A percentile compares a stretch with the other conserved stretches of the same genome.
These are phyloP conservation scores for Coelastrella sp. DNA, from an alignment of 139 green algal genomes.

Conservation along the genomic window DNA sequence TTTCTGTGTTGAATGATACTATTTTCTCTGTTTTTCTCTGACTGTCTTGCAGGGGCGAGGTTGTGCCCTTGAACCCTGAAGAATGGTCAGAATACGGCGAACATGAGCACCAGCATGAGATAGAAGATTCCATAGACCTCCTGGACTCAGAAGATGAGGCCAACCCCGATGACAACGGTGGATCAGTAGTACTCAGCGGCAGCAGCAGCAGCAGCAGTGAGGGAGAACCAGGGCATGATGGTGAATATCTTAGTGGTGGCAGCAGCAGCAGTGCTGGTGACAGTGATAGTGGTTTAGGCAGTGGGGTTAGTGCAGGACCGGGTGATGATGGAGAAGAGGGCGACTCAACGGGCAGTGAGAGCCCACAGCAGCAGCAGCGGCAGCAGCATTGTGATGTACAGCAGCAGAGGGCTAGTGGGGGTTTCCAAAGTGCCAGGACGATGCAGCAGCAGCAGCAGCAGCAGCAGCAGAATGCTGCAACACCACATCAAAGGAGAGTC, in stretches of 20 bases:
- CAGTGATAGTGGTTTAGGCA: not conserved
- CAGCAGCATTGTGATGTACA: not conserved
- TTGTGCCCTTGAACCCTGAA: not conserved
- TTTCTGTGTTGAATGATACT: too few relatives aligned
- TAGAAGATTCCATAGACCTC: slow-evolving; percentile 3
- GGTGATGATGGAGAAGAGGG: not conserved
- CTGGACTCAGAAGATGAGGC: not conserved
- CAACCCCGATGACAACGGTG: not conserved
- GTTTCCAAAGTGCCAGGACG: not conserved
- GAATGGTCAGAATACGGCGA: not conserved
- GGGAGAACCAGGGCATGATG: not conserved
- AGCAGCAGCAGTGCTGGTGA: not conserved
- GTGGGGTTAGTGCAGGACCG: not conserved
- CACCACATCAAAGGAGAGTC: not conserved
- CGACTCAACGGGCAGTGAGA: not conserved
- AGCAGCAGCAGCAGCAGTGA: slow-evolving; percentile 36
- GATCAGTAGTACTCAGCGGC: not conserved
- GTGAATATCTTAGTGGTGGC: not conserved
- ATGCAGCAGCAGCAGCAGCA: slow-evolving; percentile 14
- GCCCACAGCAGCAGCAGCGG: slow-evolving; percentile 18
- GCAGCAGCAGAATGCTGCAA: slow-evolving; percentile 2
- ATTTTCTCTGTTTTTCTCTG: too few relatives aligned
- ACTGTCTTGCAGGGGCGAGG: not conserved
- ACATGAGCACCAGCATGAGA: not conserved
- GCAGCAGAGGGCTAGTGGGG: not conserved